Percentiles rank a stretch among this genome's conserved stretches.
phyloP scores from a whole-genome alignment of 1,284 basidiomycete species.

The Ceratobasidium sp. region DNA sequence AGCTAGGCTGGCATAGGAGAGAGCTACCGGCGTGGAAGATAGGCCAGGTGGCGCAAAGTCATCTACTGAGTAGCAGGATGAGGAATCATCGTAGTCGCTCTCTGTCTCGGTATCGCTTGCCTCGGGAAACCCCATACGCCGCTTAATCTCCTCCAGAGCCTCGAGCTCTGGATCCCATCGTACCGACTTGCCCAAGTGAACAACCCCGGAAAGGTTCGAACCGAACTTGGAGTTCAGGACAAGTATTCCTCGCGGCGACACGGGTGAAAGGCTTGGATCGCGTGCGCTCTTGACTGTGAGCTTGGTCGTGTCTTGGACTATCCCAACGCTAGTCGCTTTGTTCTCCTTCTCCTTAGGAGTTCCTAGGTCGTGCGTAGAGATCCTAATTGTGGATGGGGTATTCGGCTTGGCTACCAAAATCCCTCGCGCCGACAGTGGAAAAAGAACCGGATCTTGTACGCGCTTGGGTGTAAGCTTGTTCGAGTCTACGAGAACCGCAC shows the following conservation, averaged over 20 bases:
- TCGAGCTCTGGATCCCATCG: slow-evolving; percentile 5
- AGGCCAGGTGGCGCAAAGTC: background rate
- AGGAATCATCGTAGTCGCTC: slow-evolving; percentile 31
- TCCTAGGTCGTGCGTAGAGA: no score
- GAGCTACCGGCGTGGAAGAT: slow-evolving; percentile 11
- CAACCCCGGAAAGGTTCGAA: slow-evolving; percentile 7
- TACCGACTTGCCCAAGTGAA: slow-evolving; percentile 1
- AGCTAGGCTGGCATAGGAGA: slow-evolving; percentile 1
- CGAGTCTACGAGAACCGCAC: no score
- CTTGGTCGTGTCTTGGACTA: no score
- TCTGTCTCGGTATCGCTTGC: slow-evolving; percentile 34
- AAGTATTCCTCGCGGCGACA: background rate
- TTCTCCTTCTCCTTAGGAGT: background rate
- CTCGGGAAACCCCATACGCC: slow-evolving; percentile 20
- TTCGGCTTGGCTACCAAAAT: no score
- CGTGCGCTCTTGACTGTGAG: no score
- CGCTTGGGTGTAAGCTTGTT: no score
- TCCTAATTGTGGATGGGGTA: no score
- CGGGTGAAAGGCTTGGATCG: no score
- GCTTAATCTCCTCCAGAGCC: slow-evolving; percentile 16
- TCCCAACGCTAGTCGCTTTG: no score
- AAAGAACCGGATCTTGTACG: no score
- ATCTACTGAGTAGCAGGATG: background rate
- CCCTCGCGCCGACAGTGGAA: no score
- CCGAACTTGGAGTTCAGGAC: slow-evolving; percentile 1